Percentiles rank a stretch among this genome's conserved stretches.
Conservation (phyloP, 176 grass and related monocot genomes). For the Neostapfia colusana region DNA sequence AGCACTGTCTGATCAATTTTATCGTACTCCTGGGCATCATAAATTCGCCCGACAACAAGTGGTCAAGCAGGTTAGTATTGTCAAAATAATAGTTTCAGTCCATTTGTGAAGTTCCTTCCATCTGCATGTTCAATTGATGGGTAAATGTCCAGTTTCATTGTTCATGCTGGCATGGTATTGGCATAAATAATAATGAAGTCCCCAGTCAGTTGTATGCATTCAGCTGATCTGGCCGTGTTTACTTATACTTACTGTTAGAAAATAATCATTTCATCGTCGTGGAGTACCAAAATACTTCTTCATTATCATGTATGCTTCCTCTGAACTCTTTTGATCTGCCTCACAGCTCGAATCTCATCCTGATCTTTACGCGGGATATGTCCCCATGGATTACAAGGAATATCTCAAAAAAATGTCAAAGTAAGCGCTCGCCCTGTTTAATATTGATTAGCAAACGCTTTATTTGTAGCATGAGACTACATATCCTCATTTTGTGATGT, state of each 20-base stretch:
- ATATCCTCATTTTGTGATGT: conserved; percentile 16
- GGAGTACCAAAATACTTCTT: background rate
- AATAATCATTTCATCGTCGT: background rate
- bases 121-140: background rate
- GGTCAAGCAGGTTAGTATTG: conserved; percentile 68
- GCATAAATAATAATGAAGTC: background rate
- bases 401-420: conserved; percentile 86
- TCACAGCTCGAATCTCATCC: conserved; percentile 68
- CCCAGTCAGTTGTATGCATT: background rate
- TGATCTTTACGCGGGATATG: conserved; percentile 79
- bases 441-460: conserved; percentile 10
- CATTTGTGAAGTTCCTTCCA: background rate
- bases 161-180: background rate
- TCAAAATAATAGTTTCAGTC: background rate
- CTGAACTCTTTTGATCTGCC: conserved; percentile 22
- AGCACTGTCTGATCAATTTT: conserved; percentile 88
- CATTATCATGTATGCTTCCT: background rate
- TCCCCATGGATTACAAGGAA: conserved; percentile 85
- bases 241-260: background rate
- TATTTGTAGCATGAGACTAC: background rate
- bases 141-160: background rate
- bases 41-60: conserved; percentile 83
- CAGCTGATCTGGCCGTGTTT: background rate
- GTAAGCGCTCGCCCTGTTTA: conserved; percentile 42
- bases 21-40: conserved; percentile 70